Conservation (phyloP, 2,329 filamentous ascomycete species). For the Alternaria ethzedia region DNA sequence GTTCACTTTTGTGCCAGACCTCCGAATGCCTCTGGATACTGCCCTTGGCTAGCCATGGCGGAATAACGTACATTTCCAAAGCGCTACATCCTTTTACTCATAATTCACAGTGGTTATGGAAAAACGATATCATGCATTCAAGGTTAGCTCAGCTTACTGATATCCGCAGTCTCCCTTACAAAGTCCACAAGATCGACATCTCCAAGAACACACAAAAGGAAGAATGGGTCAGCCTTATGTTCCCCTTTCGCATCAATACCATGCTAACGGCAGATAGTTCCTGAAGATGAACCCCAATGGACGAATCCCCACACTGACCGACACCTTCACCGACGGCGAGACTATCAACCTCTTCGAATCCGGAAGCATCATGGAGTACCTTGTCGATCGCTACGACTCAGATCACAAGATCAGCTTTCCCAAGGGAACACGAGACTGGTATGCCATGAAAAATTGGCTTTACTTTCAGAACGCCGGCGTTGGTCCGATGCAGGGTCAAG, state of each 20-base stretch:
- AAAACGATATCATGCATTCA: not conserved
- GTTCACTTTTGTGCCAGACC: not conserved
- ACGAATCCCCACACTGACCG: constrained; percentile 85
- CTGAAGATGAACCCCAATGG: constrained; percentile 92
- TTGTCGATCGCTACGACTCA: constrained; percentile 80
- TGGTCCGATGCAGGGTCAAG: constrained; percentile 82
- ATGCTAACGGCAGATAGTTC: constrained; percentile 59
- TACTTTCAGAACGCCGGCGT: constrained; percentile 77
- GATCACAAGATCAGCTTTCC: constrained; percentile 86
- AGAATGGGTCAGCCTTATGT: constrained; percentile 57
- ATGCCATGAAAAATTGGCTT: constrained; percentile 78
- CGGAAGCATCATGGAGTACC: constrained; percentile 83
- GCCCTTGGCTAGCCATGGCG: not conserved
- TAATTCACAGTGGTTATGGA: not conserved
- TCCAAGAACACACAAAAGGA: constrained; percentile 80
- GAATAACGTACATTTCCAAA: no score
- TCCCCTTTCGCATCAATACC: not conserved
- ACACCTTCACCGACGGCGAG: constrained; percentile 74
- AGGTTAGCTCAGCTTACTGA: not conserved
- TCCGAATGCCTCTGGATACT: not conserved
- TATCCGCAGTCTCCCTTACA: constrained; percentile 68
- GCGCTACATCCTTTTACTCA: not conserved
- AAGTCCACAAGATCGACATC: constrained; percentile 74
- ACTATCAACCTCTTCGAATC: constrained; percentile 81
- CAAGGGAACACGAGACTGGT: constrained; percentile 72